Conservation (phyloP, 2,329 filamentous ascomycete species). For the Ramichloridium luteum region DNA sequence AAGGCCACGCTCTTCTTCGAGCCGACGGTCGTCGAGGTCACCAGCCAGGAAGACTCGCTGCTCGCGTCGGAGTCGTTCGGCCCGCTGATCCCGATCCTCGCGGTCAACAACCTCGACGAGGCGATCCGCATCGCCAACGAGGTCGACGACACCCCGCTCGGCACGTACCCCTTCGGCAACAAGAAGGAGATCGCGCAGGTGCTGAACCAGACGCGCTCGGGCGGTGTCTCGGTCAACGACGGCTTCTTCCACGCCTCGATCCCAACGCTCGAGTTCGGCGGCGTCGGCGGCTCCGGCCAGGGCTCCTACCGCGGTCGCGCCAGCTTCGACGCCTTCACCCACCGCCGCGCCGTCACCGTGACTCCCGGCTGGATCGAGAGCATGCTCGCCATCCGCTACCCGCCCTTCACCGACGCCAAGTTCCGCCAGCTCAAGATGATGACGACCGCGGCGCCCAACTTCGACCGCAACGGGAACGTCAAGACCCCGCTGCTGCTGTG, state of each 20-base stretch:
- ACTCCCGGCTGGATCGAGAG: conserved; percentile 57
- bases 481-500: neutral
- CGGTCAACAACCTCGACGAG: conserved; percentile 68
- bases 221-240: conserved; percentile 40
- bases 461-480: conserved; percentile 43
- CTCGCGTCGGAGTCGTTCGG: conserved; percentile 81
- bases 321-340: conserved; percentile 57
- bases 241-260: conserved; percentile 60
- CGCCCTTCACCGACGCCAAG: conserved; percentile 45
- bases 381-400: conserved; percentile 54
- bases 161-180: conserved; percentile 73
- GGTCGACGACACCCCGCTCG: conserved; percentile 71
- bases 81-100: conserved; percentile 74
- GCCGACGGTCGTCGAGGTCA: conserved; percentile 80
- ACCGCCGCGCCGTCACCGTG: conserved; percentile 47
- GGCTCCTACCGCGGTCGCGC: conserved; percentile 68
- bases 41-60: conserved; percentile 62
- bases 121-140: conserved; percentile 72
- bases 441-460: conserved; percentile 44
- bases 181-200: conserved; percentile 62
- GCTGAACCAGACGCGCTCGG: conserved; percentile 37
- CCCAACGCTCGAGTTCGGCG: conserved; percentile 65
- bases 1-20: conserved; percentile 73
- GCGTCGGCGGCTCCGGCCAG: conserved; percentile 65
- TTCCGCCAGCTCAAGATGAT: conserved; percentile 39